Percentiles rank a stretch among this genome's conserved stretches.
Conservation (phyloP, 108 stramenopile genomes). For the Parietichytrium sp. region DNA sequence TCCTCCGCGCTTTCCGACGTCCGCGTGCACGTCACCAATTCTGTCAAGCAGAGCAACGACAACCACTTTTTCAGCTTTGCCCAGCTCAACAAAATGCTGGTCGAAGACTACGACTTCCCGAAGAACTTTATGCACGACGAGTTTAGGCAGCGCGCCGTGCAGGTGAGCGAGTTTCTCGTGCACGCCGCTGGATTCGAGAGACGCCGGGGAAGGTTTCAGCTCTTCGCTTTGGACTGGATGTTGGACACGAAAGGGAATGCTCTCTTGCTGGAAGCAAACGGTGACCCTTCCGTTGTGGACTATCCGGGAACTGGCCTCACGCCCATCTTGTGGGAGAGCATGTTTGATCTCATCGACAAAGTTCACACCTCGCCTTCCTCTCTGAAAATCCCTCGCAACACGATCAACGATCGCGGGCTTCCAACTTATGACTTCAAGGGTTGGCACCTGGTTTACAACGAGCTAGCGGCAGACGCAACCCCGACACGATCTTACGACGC, state of each 20-base stretch:
- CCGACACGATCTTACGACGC: too few species aligned
- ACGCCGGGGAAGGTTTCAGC: slow-evolving; percentile 22
- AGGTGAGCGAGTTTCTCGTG: not conserved
- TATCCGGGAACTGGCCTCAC: not conserved
- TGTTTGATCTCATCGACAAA: not conserved
- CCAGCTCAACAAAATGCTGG: not conserved
- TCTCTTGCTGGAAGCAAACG: slow-evolving; percentile 8
- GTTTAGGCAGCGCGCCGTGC: not conserved
- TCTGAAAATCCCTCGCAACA: too few species aligned
- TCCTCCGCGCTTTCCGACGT: too few species aligned
- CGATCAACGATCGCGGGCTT: too few species aligned
- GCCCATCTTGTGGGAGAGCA: not conserved
- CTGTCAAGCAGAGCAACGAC: not conserved
- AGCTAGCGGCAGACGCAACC: too few species aligned
- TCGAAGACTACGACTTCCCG: not conserved
- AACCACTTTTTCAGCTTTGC: not conserved
- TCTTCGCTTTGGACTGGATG: not conserved
- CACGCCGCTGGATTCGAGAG: not conserved
- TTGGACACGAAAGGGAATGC: not conserved
- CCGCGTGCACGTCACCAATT: not conserved
- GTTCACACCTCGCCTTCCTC: slow-evolving; percentile 24
- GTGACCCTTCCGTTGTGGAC: not conserved
- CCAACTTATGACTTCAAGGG: too few species aligned
- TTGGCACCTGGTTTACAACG: slow-evolving; percentile 27
- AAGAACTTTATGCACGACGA: not conserved